Conservation (phyloP, 2,329 filamentous ascomycete genomes). For the Hypoxylon sp. region DNA sequence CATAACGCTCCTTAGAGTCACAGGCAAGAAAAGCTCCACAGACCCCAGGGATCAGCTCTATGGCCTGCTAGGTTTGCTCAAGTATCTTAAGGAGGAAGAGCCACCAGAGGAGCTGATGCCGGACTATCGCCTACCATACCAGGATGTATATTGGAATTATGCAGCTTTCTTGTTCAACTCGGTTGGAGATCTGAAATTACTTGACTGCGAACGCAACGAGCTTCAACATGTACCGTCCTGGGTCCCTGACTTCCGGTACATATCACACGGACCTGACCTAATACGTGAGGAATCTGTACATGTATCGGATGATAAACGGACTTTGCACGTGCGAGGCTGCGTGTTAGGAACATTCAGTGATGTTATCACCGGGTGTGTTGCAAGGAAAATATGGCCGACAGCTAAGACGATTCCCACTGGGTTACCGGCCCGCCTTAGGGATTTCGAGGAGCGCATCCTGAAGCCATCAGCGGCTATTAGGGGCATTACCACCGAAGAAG, state of each 20-base stretch:
- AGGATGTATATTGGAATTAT: conserved; percentile 42
- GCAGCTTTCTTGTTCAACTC: conserved; percentile 28
- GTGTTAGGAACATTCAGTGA: conserved; percentile 17
- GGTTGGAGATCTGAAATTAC: conserved; percentile 27
- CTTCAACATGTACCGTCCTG: conserved; percentile 41
- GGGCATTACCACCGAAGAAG: conserved; percentile 14
- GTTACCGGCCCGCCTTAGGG: neutral
- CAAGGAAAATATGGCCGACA: neutral
- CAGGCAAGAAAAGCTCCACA: conserved; percentile 3
- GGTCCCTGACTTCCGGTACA: conserved; percentile 43
- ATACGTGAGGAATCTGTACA: neutral
- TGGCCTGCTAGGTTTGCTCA: conserved; percentile 31
- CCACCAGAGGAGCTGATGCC: conserved; percentile 38
- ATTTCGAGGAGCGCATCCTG: conserved; percentile 25
- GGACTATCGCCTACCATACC: conserved; percentile 35
- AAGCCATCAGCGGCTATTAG: conserved; percentile 20
- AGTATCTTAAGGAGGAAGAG: conserved; percentile 7
- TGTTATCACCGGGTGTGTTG: neutral
- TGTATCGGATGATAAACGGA: conserved; percentile 34
- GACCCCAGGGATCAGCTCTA: conserved; percentile 39
- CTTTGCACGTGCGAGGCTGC: conserved; percentile 31
- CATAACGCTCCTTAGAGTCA: neutral
- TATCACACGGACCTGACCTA: neutral
- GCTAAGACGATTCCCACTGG: conserved; percentile 1
- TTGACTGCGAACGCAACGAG: neutral